phyloP scores from a whole-genome alignment of 2,329 filamentous ascomycete genomes.

The Penicillium italicum region DNA sequence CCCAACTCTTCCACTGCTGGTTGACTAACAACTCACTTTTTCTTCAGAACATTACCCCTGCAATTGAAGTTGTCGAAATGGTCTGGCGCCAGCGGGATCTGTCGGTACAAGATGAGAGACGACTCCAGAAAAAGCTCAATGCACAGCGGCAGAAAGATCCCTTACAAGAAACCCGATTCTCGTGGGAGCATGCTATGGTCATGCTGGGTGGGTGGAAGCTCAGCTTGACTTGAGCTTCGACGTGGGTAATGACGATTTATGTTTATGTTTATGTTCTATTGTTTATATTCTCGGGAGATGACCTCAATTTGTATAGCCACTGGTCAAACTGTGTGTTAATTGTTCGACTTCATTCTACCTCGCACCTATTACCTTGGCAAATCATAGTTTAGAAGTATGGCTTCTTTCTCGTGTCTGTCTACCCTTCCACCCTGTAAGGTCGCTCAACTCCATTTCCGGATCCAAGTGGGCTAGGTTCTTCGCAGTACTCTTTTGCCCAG shows the following conservation, averaged over 20 bases:
- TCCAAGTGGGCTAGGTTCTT: conserved; percentile 26
- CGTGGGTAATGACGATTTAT: not conserved
- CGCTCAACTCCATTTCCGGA: conserved; percentile 21
- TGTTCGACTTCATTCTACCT: not conserved
- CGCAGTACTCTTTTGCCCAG: conserved; percentile 8
- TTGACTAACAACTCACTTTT: not conserved
- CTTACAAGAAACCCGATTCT: conserved; percentile 11
- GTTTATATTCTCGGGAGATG: no score
- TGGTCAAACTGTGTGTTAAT: not conserved
- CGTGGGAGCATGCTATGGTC: conserved; percentile 27
- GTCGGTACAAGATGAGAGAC: conserved; percentile 19
- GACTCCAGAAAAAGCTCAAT: not conserved
- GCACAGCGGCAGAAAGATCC: not conserved
- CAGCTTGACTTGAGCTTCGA: conserved; percentile 18
- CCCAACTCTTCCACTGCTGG: rapidly evolving
- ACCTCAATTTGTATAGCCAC: not conserved
- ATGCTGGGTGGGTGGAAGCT: conserved; percentile 27
- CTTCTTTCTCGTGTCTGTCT: conserved; percentile 12
- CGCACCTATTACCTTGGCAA: not conserved
- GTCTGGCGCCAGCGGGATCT: conserved; percentile 29
- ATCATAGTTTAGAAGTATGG: not conserved
- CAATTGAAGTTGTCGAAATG: conserved; percentile 27
- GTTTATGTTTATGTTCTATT: no score
- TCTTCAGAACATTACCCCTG: conserved; percentile 25
- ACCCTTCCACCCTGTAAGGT: conserved; percentile 22